Evolutionary conservation across 805 yeast species (phyloP).

Genomic region (Zygosaccharomyces lentus): DNA sequence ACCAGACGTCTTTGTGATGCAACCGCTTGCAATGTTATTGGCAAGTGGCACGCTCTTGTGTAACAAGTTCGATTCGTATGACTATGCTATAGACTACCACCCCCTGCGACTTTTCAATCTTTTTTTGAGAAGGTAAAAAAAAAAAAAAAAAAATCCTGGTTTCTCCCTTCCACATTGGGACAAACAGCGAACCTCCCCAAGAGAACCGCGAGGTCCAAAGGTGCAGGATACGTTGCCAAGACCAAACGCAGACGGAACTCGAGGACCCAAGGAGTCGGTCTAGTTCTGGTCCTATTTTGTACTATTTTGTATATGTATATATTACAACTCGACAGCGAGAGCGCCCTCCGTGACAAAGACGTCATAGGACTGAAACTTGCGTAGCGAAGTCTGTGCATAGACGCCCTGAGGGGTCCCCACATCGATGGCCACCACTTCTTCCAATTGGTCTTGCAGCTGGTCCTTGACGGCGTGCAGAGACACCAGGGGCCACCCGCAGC

Average conservation of each 20-base stretch:
- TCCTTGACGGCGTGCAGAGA: conserved; percentile 40
- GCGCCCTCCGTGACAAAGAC: conserved; percentile 26
- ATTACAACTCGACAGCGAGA: conserved; percentile 13
- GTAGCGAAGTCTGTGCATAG: conserved; percentile 38
- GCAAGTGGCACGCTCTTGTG: not conserved
- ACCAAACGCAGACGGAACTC: not conserved
- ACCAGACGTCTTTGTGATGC: not conserved
- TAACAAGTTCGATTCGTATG: not conserved
- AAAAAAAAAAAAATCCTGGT: conserved; percentile 1
- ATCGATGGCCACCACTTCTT: conserved; percentile 57
- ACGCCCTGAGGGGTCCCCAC: conserved; percentile 64
- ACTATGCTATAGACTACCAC: not conserved
- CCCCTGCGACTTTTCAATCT: not conserved
- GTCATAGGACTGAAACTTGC: conserved; percentile 44
- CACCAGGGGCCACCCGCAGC: conserved; percentile 68
- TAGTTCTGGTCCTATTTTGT: not conserved
- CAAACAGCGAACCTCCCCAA: conserved; percentile 1
- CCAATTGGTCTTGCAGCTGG: conserved; percentile 9
- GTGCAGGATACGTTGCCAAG: not conserved
- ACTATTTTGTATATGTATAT: conserved; percentile 1
- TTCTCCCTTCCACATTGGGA: conserved; percentile 4
- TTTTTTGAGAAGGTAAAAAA: conserved; percentile 1
- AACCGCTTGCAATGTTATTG: not conserved
- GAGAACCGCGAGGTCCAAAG: not conserved
- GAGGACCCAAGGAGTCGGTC: not conserved